A percentile compares a stretch with the other conserved stretches of the same genome.
Conservation (phyloP, 371 early-diverging fungal species). For the Apophysomyces variabilis region DNA sequence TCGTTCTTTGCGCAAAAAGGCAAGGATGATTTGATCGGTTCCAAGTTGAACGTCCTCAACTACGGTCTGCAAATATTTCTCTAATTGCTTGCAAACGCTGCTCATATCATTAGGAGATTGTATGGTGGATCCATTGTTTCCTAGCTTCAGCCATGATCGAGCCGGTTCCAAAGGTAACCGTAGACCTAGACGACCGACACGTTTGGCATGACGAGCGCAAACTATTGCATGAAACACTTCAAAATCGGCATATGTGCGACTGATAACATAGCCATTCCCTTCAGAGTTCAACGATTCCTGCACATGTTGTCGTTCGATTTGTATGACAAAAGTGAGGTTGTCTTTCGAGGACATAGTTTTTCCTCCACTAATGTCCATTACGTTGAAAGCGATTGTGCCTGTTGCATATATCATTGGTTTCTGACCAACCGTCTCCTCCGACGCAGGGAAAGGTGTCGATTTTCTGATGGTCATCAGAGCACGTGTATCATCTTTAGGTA, state of each 20-base stretch:
- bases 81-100: slow-evolving; percentile 28
- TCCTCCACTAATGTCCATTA: slow-evolving; percentile 47
- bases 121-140: slow-evolving; percentile 15
- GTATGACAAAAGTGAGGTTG: slow-evolving; percentile 43
- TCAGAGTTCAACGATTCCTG: slow-evolving; percentile 43
- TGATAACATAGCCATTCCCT: slow-evolving; percentile 56
- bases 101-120: slow-evolving; percentile 24
- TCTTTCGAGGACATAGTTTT: slow-evolving; percentile 20
- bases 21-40: slow-evolving; percentile 35
- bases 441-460: not conserved
- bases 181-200: slow-evolving; percentile 29
- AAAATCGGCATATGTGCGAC: slow-evolving; percentile 50
- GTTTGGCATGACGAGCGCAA: slow-evolving; percentile 34
- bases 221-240: slow-evolving; percentile 46
- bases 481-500: not conserved
- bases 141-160: slow-evolving; percentile 42
- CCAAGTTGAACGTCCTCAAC: slow-evolving; percentile 50
- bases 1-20: slow-evolving; percentile 51
- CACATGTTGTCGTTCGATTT: slow-evolving; percentile 48
- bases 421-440: not conserved
- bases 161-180: slow-evolving; percentile 40
- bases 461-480: not conserved
- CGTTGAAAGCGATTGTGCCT: slow-evolving; percentile 46
- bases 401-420: slow-evolving; percentile 36
- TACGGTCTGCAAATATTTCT: slow-evolving; percentile 39